These are phyloP conservation scores for Xylaria acuta DNA, from an alignment of 495 filamentous ascomycete genomes.

Conservation along the genomic window DNA sequence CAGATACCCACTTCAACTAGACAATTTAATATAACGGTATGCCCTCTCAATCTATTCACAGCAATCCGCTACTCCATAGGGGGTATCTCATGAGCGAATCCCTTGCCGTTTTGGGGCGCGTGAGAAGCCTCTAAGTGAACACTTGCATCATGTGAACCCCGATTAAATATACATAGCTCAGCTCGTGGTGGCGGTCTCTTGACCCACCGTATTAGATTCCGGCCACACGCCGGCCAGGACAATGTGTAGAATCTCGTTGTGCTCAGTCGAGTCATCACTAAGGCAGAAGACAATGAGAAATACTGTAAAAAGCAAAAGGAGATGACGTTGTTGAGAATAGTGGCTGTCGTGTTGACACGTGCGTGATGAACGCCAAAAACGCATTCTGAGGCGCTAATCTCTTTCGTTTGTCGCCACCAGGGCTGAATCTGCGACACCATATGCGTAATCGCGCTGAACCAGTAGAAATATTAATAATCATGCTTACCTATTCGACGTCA, in stretches of 20 bases:
- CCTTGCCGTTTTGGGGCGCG: constrained; percentile 11
- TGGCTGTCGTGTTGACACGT: not conserved
- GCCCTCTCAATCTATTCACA: not conserved
- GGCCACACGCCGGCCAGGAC: not conserved
- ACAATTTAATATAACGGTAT: not conserved
- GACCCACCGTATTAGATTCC: constrained; percentile 6
- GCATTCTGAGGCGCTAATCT: not conserved
- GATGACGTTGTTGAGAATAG: not conserved
- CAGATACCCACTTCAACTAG: not conserved
- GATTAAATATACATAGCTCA: not conserved
- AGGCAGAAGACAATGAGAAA: not conserved
- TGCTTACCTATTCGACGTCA: not conserved
- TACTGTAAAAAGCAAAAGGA: not conserved
- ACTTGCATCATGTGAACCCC: constrained; percentile 21
- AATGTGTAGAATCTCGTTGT: constrained; percentile 12
- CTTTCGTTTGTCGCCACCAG: constrained; percentile 1
- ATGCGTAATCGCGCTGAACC: not conserved
- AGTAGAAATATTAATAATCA: not conserved
- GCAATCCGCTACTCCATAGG: not conserved
- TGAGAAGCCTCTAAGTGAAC: constrained; percentile 7
- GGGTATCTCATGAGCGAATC: constrained; percentile 19
- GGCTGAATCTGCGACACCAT: constrained; percentile 13
- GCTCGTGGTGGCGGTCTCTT: constrained; percentile 23
- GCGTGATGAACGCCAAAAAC: not conserved
- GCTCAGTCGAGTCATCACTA: not conserved